A percentile compares a stretch with the other conserved stretches of the same genome.
Conservation (phyloP, 495 filamentous ascomycete genomes). For the Acidomyces sp. region DNA sequence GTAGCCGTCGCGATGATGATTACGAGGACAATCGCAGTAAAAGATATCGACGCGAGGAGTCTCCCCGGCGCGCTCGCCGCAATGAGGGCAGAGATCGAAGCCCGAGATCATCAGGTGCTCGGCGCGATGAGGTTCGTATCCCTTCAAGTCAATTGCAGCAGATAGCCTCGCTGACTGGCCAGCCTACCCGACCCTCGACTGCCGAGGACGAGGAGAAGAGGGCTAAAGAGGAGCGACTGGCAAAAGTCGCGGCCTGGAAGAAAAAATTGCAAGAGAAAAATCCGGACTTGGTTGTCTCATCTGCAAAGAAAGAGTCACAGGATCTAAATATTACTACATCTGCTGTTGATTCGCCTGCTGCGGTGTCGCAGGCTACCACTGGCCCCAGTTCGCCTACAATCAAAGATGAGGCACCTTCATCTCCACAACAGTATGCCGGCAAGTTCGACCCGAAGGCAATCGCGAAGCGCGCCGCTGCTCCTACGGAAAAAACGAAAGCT, state of each 20-base stretch:
- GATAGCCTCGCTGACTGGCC: constrained; percentile 5
- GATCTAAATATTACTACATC: too few species aligned
- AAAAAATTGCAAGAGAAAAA: constrained; percentile 10
- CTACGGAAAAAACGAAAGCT: constrained; percentile 12
- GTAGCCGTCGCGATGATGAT: constrained; percentile 11
- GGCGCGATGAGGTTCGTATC: constrained; percentile 14
- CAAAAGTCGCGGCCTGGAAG: constrained; percentile 22
- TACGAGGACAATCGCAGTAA: constrained; percentile 18
- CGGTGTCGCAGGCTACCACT: constrained; percentile 25
- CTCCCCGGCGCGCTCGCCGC: constrained; percentile 5
- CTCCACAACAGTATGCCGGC: constrained; percentile 50
- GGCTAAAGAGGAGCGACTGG: constrained; percentile 13
- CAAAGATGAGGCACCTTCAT: constrained; percentile 21
- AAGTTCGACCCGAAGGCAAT: constrained; percentile 88
- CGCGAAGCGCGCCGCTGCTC: constrained; percentile 38
- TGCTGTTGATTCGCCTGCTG: constrained; percentile 3
- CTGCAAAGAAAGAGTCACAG: too few species aligned
- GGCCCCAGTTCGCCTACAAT: constrained; percentile 20
- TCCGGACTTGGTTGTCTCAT: too few species aligned
- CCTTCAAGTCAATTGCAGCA: not conserved
- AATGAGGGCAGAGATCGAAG: constrained; percentile 11
- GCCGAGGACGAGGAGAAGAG: constrained; percentile 16
- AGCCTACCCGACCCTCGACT: constrained; percentile 12
- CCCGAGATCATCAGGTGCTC: constrained; percentile 1
- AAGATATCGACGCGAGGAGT: constrained; percentile 8